Evolutionary conservation across 139 green algal genomes (phyloP).

Genomic region (Chara braunii): DNA sequence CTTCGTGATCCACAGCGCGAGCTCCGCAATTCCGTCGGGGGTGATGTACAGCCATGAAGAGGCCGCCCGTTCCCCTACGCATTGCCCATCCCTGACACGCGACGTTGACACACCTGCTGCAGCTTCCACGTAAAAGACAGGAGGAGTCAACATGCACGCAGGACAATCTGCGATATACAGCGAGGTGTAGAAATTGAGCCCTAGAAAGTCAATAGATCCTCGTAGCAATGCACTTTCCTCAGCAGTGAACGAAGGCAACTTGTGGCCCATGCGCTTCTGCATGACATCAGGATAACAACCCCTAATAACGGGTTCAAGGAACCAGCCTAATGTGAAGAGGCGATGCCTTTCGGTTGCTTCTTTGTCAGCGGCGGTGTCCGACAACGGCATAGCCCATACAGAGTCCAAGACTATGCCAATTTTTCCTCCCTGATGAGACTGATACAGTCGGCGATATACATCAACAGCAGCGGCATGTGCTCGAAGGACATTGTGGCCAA

Average conservation of each 20-base stretch:
- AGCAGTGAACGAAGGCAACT: slow-evolving; percentile 44
- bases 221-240: slow-evolving; percentile 28
- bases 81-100: slow-evolving; percentile 36
- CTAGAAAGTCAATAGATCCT: slow-evolving; percentile 42
- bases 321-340: slow-evolving; percentile 14
- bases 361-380: slow-evolving; percentile 16
- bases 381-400: slow-evolving; percentile 45
- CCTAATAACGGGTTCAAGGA: slow-evolving; percentile 38
- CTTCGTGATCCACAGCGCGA: background rate
- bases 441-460: slow-evolving; percentile 41
- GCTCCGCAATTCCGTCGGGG: background rate
- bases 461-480: slow-evolving; percentile 43
- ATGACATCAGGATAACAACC: slow-evolving; percentile 47
- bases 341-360: slow-evolving; percentile 38
- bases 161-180: slow-evolving; percentile 6
- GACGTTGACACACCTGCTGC: background rate
- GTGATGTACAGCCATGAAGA: slow-evolving; percentile 14
- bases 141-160: background rate
- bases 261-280: slow-evolving; percentile 32
- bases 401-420: slow-evolving; percentile 45
- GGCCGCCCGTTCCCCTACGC: slow-evolving; percentile 22
- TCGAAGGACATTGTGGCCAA: slow-evolving; percentile 46
- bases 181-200: slow-evolving; percentile 52
- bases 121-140: too few relatives aligned
- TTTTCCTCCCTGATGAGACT: slow-evolving; percentile 42